These are phyloP conservation scores for Balansia obtecta DNA, from an alignment of 2,329 filamentous ascomycete genomes.

Conservation along the genomic window DNA sequence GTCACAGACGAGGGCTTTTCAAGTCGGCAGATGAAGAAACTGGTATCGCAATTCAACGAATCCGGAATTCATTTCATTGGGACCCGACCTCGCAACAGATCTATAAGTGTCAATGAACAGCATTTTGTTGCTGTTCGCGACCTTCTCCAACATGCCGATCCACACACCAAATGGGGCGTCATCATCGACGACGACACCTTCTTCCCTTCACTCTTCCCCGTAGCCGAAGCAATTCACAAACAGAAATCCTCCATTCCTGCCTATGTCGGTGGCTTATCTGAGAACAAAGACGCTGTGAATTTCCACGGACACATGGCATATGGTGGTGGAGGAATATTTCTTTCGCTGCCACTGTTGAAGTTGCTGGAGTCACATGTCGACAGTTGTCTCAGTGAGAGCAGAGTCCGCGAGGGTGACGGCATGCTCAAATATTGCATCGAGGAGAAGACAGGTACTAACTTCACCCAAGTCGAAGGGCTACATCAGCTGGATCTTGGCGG, in stretches of 20 bases:
- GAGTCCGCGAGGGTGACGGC: constrained; percentile 35
- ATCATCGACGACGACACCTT: constrained; percentile 54
- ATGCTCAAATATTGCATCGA: constrained; percentile 46
- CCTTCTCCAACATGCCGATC: constrained; percentile 30
- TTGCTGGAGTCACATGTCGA: constrained; percentile 35
- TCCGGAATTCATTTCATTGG: constrained; percentile 22
- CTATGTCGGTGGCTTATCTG: constrained; percentile 46
- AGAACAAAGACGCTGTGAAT: constrained; percentile 38
- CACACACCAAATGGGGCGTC: constrained; percentile 39
- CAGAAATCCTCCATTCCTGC: constrained; percentile 35
- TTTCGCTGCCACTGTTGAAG: constrained; percentile 38
- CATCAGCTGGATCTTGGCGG: constrained; percentile 44
- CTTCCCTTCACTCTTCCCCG: constrained; percentile 40
- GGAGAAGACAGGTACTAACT: constrained; percentile 35
- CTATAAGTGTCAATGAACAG: constrained; percentile 34
- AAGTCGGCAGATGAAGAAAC: constrained; percentile 13
- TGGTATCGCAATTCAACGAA: constrained; percentile 16
- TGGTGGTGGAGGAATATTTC: constrained; percentile 47
- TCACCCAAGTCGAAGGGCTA: constrained; percentile 43
- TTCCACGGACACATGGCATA: constrained; percentile 47
- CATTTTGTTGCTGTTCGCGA: constrained; percentile 44
- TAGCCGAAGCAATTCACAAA: constrained; percentile 32
- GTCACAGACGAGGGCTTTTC: constrained; percentile 27
- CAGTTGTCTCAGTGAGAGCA: constrained; percentile 32
- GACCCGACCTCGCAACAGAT: constrained; percentile 19